Percentiles rank a stretch among this genome's conserved stretches.
These are phyloP conservation scores for Asparagopsis taxiformis DNA, from an alignment of 31 red algal genomes.

Conservation along the genomic window DNA sequence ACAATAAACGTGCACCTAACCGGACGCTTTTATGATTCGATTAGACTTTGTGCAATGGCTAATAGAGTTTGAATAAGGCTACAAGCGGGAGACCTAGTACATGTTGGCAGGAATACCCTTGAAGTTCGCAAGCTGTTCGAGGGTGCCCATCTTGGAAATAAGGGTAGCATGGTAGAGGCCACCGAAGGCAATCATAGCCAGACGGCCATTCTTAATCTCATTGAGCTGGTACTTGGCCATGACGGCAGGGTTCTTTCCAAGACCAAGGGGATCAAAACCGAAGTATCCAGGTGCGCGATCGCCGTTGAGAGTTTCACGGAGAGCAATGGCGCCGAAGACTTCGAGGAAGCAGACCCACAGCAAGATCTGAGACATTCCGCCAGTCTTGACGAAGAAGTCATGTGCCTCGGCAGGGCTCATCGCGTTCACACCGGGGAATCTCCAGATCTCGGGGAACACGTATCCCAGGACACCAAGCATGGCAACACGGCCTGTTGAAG, in stretches of 20 bases:
- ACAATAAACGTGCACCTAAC: neutral
- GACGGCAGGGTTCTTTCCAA: slow-evolving; percentile 63
- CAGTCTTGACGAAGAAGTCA: slow-evolving; percentile 81
- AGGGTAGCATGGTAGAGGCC: slow-evolving; percentile 55
- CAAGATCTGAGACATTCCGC: slow-evolving; percentile 79
- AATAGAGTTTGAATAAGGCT: neutral
- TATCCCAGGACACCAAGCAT: slow-evolving; percentile 88
- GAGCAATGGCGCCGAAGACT: slow-evolving; percentile 59
- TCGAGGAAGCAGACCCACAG: slow-evolving; percentile 71
- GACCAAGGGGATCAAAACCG: slow-evolving; percentile 81
- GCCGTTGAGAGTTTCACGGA: slow-evolving; percentile 66
- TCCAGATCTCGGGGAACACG: slow-evolving; percentile 69
- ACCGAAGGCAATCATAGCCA: slow-evolving; percentile 93
- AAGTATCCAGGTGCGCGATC: slow-evolving; percentile 85
- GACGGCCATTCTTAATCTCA: slow-evolving; percentile 87
- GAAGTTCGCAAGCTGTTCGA: slow-evolving; percentile 59
- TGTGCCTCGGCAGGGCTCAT: slow-evolving; percentile 60
- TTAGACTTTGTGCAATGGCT: neutral
- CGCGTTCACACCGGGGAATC: slow-evolving; percentile 57
- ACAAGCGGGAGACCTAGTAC: slow-evolving; percentile 15
- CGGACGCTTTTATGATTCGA: neutral
- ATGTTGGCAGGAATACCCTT: slow-evolving; percentile 43
- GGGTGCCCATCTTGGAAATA: slow-evolving; percentile 26
- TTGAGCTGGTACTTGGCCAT: slow-evolving; percentile 66
- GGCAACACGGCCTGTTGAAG: slow-evolving; percentile 65